phyloP scores from a whole-genome alignment of 2,329 filamentous ascomycete genomes.

The Diaporthe aspalathi region DNA sequence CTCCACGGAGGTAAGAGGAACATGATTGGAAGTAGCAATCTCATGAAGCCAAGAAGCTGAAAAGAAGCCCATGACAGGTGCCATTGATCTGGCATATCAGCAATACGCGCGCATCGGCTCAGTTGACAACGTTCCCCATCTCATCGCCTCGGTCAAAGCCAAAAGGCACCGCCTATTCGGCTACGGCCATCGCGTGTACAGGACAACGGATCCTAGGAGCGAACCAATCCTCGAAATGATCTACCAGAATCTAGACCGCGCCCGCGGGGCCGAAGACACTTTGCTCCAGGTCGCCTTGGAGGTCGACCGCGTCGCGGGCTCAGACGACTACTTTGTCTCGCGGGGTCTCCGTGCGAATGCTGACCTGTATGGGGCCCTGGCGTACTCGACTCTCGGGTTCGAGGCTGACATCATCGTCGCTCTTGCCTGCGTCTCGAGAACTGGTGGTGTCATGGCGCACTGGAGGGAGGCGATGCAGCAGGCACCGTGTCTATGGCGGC shows the following conservation, averaged over 20 bases:
- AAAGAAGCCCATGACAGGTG: slow-evolving; percentile 46
- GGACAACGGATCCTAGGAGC: slow-evolving; percentile 61
- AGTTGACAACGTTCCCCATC: slow-evolving; percentile 60
- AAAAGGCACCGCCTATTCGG: slow-evolving; percentile 65
- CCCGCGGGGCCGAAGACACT: neutral
- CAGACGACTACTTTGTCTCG: neutral
- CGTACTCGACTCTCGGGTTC: neutral
- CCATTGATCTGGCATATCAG: slow-evolving; percentile 66
- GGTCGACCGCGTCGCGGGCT: neutral
- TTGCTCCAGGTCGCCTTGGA: slow-evolving; percentile 5
- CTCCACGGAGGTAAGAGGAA: slow-evolving; percentile 57
- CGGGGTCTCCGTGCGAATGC: slow-evolving; percentile 5
- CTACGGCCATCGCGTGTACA: slow-evolving; percentile 66
- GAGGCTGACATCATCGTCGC: neutral
- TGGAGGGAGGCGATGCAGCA: slow-evolving; percentile 14
- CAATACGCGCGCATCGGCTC: slow-evolving; percentile 62
- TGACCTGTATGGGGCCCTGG: neutral
- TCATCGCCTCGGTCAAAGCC: slow-evolving; percentile 61
- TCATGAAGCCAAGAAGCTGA: neutral
- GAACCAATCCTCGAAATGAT: neutral
- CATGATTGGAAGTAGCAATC: neutral
- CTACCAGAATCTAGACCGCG: neutral
- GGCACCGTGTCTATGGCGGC: neutral
- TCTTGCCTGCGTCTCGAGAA: neutral
- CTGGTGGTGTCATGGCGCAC: neutral